Conservation (phyloP, 768 basidiomycete genomes). For the Leucocoprinus birnbaumii region DNA sequence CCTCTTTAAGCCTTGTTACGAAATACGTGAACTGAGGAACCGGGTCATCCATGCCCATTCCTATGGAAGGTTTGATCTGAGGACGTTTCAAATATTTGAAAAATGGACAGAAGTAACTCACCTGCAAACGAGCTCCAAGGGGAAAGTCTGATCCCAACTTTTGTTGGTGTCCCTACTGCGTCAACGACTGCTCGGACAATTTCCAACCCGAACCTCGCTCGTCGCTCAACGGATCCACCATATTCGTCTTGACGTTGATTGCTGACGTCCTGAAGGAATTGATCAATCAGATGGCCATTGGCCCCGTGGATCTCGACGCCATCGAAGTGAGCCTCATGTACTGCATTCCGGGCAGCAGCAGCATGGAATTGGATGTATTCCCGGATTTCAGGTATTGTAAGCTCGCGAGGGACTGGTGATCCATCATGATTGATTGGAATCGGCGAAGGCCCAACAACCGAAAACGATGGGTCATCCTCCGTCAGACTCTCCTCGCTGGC, state of each 20-base stretch:
- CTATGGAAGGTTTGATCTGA: slow-evolving; percentile 16
- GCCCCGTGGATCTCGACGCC: slow-evolving; percentile 45
- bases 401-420: slow-evolving; percentile 18
- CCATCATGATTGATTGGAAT: slow-evolving; percentile 19
- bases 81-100: slow-evolving; percentile 15
- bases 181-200: slow-evolving; percentile 47
- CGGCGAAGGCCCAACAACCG: slow-evolving; percentile 30
- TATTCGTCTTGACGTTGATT: slow-evolving; percentile 42
- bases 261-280: slow-evolving; percentile 56
- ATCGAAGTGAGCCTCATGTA: slow-evolving; percentile 60
- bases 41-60: slow-evolving; percentile 54
- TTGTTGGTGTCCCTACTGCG: slow-evolving; percentile 46
- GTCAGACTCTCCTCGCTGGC: slow-evolving; percentile 31
- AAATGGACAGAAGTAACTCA: slow-evolving; percentile 14
- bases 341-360: slow-evolving; percentile 52
- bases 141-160: slow-evolving; percentile 51
- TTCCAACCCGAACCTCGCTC: slow-evolving; percentile 55
- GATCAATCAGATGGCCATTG: slow-evolving; percentile 51
- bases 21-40: slow-evolving; percentile 53
- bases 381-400: slow-evolving; percentile 45
- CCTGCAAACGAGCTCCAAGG: slow-evolving; percentile 49
- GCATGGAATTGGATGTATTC: slow-evolving; percentile 50
- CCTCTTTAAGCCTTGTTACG: slow-evolving; percentile 32
- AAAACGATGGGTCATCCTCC: slow-evolving; percentile 25
- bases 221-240: slow-evolving; percentile 63